Percentiles rank a stretch among this genome's conserved stretches.
Evolutionary conservation across 2,329 filamentous ascomycete species (phyloP).

Genomic region (Trichophyton simii): DNA sequence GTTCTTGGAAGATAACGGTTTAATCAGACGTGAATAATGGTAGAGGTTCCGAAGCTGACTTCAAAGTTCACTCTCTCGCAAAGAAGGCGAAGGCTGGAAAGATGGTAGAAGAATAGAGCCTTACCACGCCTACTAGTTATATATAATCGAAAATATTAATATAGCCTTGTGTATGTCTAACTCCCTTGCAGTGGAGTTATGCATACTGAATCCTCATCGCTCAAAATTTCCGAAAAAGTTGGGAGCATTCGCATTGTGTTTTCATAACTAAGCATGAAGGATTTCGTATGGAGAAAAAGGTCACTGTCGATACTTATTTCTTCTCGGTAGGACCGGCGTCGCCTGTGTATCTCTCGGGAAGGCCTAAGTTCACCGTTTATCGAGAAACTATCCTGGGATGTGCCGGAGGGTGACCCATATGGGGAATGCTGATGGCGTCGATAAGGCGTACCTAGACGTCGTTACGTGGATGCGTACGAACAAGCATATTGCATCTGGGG

Average conservation of each 20-base stretch:
- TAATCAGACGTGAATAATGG: background rate
- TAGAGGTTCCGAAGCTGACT: too few species aligned
- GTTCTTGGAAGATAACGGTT: background rate
- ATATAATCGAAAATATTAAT: background rate
- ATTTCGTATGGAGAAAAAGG: background rate
- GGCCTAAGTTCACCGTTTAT: background rate
- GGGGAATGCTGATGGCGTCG: background rate
- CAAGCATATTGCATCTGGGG: too few species aligned
- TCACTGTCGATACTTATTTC: background rate
- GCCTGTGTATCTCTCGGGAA: background rate
- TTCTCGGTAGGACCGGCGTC: background rate
- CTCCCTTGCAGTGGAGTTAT: background rate
- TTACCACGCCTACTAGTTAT: background rate
- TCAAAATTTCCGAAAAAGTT: conserved; percentile 1
- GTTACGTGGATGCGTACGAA: too few species aligned
- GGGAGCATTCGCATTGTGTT: background rate
- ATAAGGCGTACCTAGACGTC: too few species aligned
- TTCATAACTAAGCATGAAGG: background rate
- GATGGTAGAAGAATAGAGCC: background rate
- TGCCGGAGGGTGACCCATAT: background rate
- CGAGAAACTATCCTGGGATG: background rate
- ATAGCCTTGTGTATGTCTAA: background rate
- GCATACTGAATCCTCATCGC: background rate
- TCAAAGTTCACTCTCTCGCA: too few species aligned
- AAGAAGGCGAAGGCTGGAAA: background rate